Conservation (phyloP, 768 basidiomycete species). For the Lentinus brumalis region DNA sequence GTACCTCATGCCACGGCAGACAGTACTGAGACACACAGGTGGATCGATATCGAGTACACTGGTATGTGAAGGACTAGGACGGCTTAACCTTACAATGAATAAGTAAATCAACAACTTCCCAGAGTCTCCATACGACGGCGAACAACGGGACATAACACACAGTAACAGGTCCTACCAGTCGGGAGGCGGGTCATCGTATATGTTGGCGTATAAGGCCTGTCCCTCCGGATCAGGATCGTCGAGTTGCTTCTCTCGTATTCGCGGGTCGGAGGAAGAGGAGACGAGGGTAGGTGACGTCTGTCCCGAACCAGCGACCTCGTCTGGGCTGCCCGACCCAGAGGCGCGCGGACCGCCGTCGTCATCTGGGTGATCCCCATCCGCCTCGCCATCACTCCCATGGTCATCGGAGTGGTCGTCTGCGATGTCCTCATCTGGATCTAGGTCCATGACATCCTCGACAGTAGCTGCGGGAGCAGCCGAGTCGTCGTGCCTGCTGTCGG, state of each 20-base stretch:
- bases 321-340: constrained; percentile 13
- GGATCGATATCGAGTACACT: neutral
- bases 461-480: constrained; percentile 32
- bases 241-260: constrained; percentile 20
- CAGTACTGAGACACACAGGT: no score
- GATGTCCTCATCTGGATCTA: constrained; percentile 40
- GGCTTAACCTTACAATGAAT: constrained; percentile 1
- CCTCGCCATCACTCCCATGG: constrained; percentile 16
- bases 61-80: neutral
- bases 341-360: neutral
- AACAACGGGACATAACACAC: neutral
- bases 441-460: constrained; percentile 42
- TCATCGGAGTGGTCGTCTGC: constrained; percentile 20
- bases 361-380: neutral
- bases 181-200: constrained; percentile 11
- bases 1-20: no score
- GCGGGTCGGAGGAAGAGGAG: constrained; percentile 13
- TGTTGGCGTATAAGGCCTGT: neutral
- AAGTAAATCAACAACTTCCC: neutral
- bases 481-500: constrained; percentile 30
- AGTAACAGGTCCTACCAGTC: neutral
- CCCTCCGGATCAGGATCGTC: neutral
- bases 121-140: neutral
- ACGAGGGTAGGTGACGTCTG: constrained; percentile 29
- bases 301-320: constrained; percentile 12